Conservation (phyloP, 2,329 filamentous ascomycete species). For the Blastomyces gilchristii region DNA sequence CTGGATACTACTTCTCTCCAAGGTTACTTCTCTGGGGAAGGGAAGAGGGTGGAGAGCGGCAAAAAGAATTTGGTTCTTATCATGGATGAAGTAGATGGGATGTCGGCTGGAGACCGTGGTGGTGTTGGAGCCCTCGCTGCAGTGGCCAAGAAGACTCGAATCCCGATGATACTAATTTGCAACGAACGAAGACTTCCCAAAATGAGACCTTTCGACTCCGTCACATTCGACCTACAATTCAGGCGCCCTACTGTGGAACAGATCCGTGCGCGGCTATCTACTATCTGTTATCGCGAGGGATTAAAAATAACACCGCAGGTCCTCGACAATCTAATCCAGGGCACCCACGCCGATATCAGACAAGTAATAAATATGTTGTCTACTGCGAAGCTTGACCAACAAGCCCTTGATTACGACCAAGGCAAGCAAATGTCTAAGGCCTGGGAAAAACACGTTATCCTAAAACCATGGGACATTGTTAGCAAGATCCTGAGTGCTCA, state of each 20-base stretch:
- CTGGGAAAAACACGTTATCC: slow-evolving; percentile 93
- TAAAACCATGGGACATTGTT: slow-evolving; percentile 98
- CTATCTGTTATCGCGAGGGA: slow-evolving; percentile 85
- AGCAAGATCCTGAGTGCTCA: slow-evolving; percentile 82
- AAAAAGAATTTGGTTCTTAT: slow-evolving; percentile 94
- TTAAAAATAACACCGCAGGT: slow-evolving; percentile 74
- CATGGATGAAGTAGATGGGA: slow-evolving; percentile 98
- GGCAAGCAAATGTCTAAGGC: slow-evolving; percentile 91
- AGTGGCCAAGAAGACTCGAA: slow-evolving; percentile 86
- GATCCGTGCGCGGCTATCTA: slow-evolving; percentile 84
- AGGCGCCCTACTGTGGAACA: slow-evolving; percentile 81
- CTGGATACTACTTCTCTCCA: slow-evolving; percentile 87
- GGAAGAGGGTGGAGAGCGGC: slow-evolving; percentile 62
- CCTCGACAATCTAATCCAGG: slow-evolving; percentile 88
- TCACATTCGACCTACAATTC: slow-evolving; percentile 77
- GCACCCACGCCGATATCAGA: slow-evolving; percentile 87
- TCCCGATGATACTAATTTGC: slow-evolving; percentile 95
- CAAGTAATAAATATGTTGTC: slow-evolving; percentile 99
- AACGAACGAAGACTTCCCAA: slow-evolving; percentile 88
- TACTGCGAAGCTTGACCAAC: slow-evolving; percentile 79
- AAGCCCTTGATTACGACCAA: slow-evolving; percentile 69
- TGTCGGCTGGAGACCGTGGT: slow-evolving; percentile 93
- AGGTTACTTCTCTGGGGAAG: slow-evolving; percentile 79
- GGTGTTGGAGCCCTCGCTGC: slow-evolving; percentile 90
- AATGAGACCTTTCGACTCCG: slow-evolving; percentile 95